These are phyloP conservation scores for Rhodamnia argentea DNA, from an alignment of 345 rosid genomes.

Conservation along the genomic window DNA sequence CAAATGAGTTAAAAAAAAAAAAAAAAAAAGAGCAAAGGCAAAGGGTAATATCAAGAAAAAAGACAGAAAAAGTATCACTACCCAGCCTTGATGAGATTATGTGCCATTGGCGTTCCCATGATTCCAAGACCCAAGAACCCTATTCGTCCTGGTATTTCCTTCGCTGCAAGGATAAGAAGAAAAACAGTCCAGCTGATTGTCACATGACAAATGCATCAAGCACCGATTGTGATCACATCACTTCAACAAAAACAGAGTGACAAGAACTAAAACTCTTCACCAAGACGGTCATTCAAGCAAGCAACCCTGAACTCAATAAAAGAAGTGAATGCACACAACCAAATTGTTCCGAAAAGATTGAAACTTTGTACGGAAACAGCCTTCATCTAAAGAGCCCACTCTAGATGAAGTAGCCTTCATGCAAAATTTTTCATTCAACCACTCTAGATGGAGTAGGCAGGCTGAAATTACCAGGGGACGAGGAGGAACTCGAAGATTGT, in stretches of 20 bases:
- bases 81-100: constrained; percentile 90
- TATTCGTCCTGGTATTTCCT: constrained; percentile 26
- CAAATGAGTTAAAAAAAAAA: neutral
- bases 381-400: neutral
- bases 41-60: neutral
- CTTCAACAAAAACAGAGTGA: neutral
- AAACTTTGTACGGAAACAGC: neutral
- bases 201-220: neutral
- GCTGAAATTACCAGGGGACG: neutral
- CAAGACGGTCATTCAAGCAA: neutral
- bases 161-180: constrained; percentile 7
- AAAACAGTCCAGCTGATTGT: neutral
- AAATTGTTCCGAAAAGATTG: neutral
- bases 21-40: neutral
- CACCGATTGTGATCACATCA: neutral
- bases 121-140: constrained; percentile 96
- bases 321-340: neutral
- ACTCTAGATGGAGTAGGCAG: neutral
- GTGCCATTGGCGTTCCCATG: constrained; percentile 96
- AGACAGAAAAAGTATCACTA: constrained; percentile 11
- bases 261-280: neutral
- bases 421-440: neutral
- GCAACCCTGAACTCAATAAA: neutral
- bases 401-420: neutral
- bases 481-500: constrained; percentile 24